Percentiles rank a stretch among this genome's conserved stretches.
phyloP scores from a whole-genome alignment of 352 stramenopile genomes.

The Phytophthora pinifolia region DNA sequence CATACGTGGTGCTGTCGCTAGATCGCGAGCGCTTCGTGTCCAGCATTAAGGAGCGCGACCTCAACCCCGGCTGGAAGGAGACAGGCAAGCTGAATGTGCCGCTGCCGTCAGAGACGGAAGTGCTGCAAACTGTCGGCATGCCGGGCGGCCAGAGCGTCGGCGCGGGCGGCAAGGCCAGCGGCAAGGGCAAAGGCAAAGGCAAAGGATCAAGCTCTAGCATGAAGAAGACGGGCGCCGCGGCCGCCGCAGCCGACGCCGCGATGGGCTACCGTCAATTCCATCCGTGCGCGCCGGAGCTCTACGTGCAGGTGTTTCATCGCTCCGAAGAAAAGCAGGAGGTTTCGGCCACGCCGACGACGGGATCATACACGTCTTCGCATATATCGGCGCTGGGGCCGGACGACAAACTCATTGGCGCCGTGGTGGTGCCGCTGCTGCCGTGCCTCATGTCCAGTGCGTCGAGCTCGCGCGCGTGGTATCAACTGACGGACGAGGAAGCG shows the following conservation, averaged over 20 bases:
- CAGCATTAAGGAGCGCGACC: conserved; percentile 42
- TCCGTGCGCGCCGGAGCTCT: conserved; percentile 56
- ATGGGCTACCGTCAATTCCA: conserved; percentile 43
- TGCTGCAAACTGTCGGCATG: conserved; percentile 44
- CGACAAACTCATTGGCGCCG: conserved; percentile 60
- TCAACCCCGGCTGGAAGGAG: conserved; percentile 75
- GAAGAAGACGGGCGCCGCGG: conserved; percentile 29
- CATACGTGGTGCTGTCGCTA: conserved; percentile 62
- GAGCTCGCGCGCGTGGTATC: conserved; percentile 58
- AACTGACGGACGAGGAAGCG: conserved; percentile 48
- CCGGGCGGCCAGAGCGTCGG: conserved; percentile 23
- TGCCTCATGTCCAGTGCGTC: conserved; percentile 62
- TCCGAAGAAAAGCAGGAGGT: conserved; percentile 28
- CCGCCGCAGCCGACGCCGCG: conserved; percentile 12
- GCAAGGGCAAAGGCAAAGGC: conserved; percentile 11
- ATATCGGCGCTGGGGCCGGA: conserved; percentile 21
- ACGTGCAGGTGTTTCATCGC: conserved; percentile 64
- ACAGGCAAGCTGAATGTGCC: conserved; percentile 49
- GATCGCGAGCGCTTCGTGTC: conserved; percentile 56
- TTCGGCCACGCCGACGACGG: conserved; percentile 6
- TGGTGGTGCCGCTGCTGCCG: conserved; percentile 56
- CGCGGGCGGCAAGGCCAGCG: conserved; percentile 10
- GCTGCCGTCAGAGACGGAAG: conserved; percentile 56
- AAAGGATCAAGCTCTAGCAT: conserved; percentile 6
- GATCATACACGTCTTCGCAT: conserved; percentile 8